Conservation (phyloP, 148 eudicot species). For the Oxyria digyna region DNA sequence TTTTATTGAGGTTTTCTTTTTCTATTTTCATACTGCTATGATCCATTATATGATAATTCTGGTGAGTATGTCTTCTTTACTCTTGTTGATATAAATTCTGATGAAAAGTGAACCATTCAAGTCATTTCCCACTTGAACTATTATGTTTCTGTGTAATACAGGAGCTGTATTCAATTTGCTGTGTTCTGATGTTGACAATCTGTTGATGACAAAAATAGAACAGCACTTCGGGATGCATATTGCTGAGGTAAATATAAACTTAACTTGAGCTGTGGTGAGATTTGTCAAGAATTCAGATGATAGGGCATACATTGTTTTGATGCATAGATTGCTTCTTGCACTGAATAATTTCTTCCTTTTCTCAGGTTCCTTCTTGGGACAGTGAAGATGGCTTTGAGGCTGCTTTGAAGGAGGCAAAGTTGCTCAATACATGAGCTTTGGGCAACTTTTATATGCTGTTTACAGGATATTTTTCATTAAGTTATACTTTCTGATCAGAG, state of each 20-base stretch:
- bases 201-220: constrained; percentile 67
- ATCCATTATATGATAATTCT: too few species aligned
- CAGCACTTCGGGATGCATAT: constrained; percentile 40
- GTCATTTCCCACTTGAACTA: background rate
- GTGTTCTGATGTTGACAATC: constrained; percentile 33
- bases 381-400: constrained; percentile 52
- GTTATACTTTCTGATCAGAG: background rate
- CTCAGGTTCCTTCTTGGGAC: constrained; percentile 47
- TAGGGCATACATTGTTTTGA: background rate
- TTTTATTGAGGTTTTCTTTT: too few species aligned
- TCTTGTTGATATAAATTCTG: too few species aligned
- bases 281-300: background rate
- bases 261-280: background rate
- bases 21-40: too few species aligned
- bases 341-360: background rate
- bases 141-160: constrained; percentile 16
- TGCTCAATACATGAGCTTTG: constrained; percentile 10
- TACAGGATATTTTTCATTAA: background rate
- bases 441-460: background rate
- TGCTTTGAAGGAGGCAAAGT: constrained; percentile 54
- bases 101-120: too few species aligned
- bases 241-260: constrained; percentile 34
- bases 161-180: constrained; percentile 85
- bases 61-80: too few species aligned
- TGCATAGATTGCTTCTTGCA: background rate